Base-by-base conservation (phyloP, 2,329 filamentous ascomycete genomes). In the Clonostachys sp. region DNA sequence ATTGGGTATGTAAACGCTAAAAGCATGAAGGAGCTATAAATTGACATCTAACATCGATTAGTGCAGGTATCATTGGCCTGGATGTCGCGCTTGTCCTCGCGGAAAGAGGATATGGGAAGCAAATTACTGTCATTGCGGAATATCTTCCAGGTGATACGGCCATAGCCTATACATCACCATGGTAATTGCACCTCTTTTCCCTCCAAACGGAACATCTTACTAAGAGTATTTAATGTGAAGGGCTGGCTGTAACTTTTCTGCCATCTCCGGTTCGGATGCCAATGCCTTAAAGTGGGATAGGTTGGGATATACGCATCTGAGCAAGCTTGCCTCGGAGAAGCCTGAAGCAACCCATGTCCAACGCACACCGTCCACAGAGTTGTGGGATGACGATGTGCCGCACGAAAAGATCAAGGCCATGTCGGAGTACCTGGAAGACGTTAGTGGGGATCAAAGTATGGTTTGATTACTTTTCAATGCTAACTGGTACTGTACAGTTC, bases 181-280 rank as follows among this genome's bases (percentile, higher is more conserved):
- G 68, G 68, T 67, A 50, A 47, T 5, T 42, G 7, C 41, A 42
- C n/a, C 14, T n/a, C n/a, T n/a, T n/a, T 24, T n/a, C 47, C 46
- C 16, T 2, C 5, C 14, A 33, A 20, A 13, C 4, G 30, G 18
- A 12, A 20, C 10, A 9, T 24, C n/a, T 16, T 65, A 71, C 45
- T 48, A 54, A 12, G 70, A 71, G 42, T n/a, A n/a, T n/a, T n/a
- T n/a, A 66, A 66, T 0, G 48, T 71, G 44, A 17, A 61, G 12
- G 68, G 70, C 70, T 10, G 70, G 70, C 4, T 70, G 65, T 49
- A 73, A 73, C 51, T 72, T 72, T 51, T 73, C 70, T 1, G 68
- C 66, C 38, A 68, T 72, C 41, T 71, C 70, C 1, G 68, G 68
- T 18, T 63, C 53, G 13, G 67, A 72, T 44, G 50, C 56, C 16